A percentile compares a stretch with the other conserved stretches of the same genome.
Evolutionary conservation across 2,329 filamentous ascomycete genomes (phyloP).

Genomic region (Trichoderma gracile): DNA sequence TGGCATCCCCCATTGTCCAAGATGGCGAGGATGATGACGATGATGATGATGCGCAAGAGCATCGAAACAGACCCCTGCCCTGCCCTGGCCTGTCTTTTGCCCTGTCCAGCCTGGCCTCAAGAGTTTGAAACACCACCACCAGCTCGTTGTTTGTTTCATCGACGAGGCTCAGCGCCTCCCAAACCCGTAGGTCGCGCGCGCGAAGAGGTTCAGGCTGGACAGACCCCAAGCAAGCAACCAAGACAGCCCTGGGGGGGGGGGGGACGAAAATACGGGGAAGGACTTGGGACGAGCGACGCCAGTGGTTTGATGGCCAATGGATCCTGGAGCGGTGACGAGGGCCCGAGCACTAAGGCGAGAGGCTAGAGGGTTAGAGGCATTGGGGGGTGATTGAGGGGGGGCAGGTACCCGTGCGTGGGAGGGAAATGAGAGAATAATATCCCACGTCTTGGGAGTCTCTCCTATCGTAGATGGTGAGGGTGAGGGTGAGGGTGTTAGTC

Average conservation of each 20-base stretch:
- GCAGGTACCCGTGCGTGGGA: conserved; percentile 17
- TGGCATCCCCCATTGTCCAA: too few relatives aligned
- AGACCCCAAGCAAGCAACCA: too few relatives aligned
- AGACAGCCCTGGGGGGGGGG: too few relatives aligned
- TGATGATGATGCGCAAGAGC: conserved; percentile 9
- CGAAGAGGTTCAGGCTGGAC: neutral
- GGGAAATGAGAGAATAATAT: conserved; percentile 23
- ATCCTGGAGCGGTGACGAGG: conserved; percentile 17
- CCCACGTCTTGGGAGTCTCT: neutral
- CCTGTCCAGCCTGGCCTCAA: neutral
- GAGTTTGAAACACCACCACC: conserved; percentile 1
- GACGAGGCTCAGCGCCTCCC: neutral
- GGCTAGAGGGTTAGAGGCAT: neutral
- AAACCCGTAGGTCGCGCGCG: conserved; percentile 13
- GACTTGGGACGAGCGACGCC: neutral
- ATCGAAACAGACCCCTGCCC: neutral
- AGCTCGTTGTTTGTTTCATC: conserved; percentile 8
- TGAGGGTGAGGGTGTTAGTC: too few relatives aligned
- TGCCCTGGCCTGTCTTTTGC: too few relatives aligned
- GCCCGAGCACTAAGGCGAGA: neutral
- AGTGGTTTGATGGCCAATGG: conserved; percentile 4
- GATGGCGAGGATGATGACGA: neutral
- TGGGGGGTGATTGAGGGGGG: neutral
- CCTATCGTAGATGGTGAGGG: too few relatives aligned
- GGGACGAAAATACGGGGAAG: conserved; percentile 3